Evolutionary conservation across 2,329 filamentous ascomycete genomes (phyloP), one percentile per base, ranked within the genome.

Genomic region (Penicillium sclerotigenum): DNA sequence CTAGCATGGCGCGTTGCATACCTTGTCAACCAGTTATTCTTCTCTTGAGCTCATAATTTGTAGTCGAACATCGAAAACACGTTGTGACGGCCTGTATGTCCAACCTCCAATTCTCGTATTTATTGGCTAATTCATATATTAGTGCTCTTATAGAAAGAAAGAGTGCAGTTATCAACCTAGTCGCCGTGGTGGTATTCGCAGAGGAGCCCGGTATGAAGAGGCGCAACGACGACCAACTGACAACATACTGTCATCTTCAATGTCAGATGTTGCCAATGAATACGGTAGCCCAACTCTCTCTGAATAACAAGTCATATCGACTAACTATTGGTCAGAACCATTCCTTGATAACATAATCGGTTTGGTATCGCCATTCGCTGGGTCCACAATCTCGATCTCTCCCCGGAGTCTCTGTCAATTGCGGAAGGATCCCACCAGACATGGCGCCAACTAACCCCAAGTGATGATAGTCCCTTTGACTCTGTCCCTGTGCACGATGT

Each of bases 81-180:
- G 63, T n/a, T 68, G 65, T 40, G 62, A 68, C 26, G 65, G 65
- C 18, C 56, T 37, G 65, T 67, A 64, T 57, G 62, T 40, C 4
- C 14, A 18, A 42, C 20, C 3, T 7, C 13, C 31, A 9, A 6
- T 37, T 31, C 14, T 40, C 18, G 14, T 4, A 18, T 13, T 22
- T 16, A 8, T 28, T 36, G 11, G 4, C 18, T 26, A 18, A 28
- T 28, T 28, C 46, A 57, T 37, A 7, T 14, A 13, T 4, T 42
- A 67, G 65, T 65, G 63, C 41, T 46, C 46, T 9, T 34, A 10
- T 24, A 65, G 58, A 29, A 49, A 49, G 13, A 54, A 52, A 37
- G 45, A 58, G 8, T 66, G 65, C 42, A 38, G n/a, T 37, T 65
- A 64, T 40, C 59, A 53, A 28, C 58, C 63, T 14, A 65, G 65